These are phyloP conservation scores for Dactylellina haptotyla DNA, from an alignment of 2,329 filamentous ascomycete species.

Conservation along the genomic window DNA sequence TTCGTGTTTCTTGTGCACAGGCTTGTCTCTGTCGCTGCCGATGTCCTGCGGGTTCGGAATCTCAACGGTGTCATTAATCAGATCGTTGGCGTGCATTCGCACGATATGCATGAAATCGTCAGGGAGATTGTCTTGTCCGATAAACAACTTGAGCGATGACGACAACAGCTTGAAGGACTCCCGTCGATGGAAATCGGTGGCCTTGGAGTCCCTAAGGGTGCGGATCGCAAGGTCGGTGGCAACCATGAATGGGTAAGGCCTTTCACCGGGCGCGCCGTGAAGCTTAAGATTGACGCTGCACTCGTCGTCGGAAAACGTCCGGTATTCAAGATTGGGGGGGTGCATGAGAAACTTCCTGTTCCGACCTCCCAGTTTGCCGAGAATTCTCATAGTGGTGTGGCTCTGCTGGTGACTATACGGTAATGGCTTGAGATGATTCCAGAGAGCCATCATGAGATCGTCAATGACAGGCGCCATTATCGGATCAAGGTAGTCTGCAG, in stretches of 20 bases:
- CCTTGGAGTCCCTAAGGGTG: conserved; percentile 66
- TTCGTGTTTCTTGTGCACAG: conserved; percentile 83
- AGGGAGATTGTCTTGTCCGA: conserved; percentile 85
- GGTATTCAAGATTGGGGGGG: conserved; percentile 82
- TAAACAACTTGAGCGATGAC: conserved; percentile 86
- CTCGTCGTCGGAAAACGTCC: conserved; percentile 85
- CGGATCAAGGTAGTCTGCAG: conserved; percentile 95
- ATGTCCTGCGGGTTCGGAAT: conserved; percentile 59
- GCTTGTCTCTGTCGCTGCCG: conserved; percentile 78
- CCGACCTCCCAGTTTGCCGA: conserved; percentile 93
- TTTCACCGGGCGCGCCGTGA: conserved; percentile 86
- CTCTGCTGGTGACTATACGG: conserved; percentile 98
- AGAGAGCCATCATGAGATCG: conserved; percentile 96
- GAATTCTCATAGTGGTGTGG: conserved; percentile 95
- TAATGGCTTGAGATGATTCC: conserved; percentile 91
- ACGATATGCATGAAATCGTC: conserved; percentile 88
- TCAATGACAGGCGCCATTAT: conserved; percentile 99
- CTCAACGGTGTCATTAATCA: conserved; percentile 79
- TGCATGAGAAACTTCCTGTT: conserved; percentile 96
- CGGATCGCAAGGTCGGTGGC: conserved; percentile 87
- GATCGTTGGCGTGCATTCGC: conserved; percentile 87
- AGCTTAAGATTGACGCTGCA: conserved; percentile 88
- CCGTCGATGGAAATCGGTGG: conserved; percentile 89
- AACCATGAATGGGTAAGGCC: conserved; percentile 85
- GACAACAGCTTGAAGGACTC: conserved; percentile 90